phyloP scores from a whole-genome alignment of 345 rosid species.

The Fremontodendron californicum region DNA sequence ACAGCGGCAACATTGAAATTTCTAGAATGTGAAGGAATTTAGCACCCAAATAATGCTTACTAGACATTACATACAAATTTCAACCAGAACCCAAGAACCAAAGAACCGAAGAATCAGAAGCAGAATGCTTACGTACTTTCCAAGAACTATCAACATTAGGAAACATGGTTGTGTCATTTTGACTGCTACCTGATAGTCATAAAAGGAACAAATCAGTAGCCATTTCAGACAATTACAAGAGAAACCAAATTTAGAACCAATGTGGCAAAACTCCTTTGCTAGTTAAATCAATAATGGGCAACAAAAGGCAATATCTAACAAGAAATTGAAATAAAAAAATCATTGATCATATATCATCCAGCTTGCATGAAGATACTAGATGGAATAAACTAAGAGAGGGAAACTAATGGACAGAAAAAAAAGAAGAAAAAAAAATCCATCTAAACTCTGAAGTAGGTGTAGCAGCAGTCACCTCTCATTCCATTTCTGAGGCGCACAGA shows the following conservation, averaged over 20 bases:
- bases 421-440: neutral
- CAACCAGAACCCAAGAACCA: conserved; percentile 8
- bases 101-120: neutral
- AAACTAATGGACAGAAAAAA: neutral
- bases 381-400: neutral
- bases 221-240: conserved; percentile 14
- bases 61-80: neutral
- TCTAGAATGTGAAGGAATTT: neutral
- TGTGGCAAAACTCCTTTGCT: neutral
- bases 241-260: neutral
- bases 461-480: neutral
- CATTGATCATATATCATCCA: neutral
- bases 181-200: conserved; percentile 54
- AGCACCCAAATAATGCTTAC: neutral
- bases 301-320: neutral
- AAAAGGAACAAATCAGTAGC: conserved; percentile 16
- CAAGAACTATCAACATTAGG: conserved; percentile 85
- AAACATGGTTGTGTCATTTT: conserved; percentile 58
- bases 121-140: conserved; percentile 52
- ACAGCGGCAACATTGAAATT: neutral
- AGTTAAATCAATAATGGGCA: neutral
- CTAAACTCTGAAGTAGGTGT: neutral
- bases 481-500: neutral
- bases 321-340: neutral
- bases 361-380: neutral